phyloP scores from a whole-genome alignment of 768 basidiomycete species.

The Mycena albidolilacea region DNA sequence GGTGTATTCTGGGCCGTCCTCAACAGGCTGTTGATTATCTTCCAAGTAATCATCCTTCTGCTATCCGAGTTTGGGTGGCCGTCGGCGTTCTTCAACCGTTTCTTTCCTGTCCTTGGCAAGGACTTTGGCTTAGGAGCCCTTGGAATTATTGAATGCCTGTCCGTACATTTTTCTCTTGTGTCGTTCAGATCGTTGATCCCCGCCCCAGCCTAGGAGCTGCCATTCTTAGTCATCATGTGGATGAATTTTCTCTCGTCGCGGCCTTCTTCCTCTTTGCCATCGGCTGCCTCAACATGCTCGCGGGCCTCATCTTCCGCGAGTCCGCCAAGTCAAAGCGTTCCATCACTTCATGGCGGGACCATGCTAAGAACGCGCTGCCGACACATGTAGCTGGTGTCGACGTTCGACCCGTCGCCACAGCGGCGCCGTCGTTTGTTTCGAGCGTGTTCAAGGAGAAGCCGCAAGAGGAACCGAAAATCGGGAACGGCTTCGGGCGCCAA shows the following conservation, averaged over 20 bases:
- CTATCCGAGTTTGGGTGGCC: constrained; percentile 91
- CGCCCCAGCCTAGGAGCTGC: constrained; percentile 70
- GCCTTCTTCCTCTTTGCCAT: constrained; percentile 94
- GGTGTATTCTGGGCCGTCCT: constrained; percentile 92
- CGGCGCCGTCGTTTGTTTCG: constrained; percentile 55
- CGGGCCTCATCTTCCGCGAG: constrained; percentile 81
- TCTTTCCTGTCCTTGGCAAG: constrained; percentile 89
- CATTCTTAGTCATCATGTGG: constrained; percentile 84
- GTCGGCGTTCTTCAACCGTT: constrained; percentile 81
- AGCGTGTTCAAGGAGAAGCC: constrained; percentile 48
- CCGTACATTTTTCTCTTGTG: constrained; percentile 45
- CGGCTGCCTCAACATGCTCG: constrained; percentile 90
- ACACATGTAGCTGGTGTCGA: constrained; percentile 58
- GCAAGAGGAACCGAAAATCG: constrained; percentile 39
- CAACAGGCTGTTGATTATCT: constrained; percentile 89
- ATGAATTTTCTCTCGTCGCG: constrained; percentile 90
- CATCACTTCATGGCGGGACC: constrained; percentile 75
- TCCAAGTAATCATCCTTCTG: constrained; percentile 85
- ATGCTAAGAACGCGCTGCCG: constrained; percentile 66
- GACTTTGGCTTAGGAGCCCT: constrained; percentile 90
- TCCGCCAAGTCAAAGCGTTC: constrained; percentile 74
- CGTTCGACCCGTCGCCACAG: constrained; percentile 51
- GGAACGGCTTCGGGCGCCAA: constrained; percentile 84
- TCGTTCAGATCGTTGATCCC: neutral
- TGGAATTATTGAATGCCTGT: constrained; percentile 91